Evolutionary conservation across 345 rosid species (phyloP).

Genomic region (Psidium guajava): DNA sequence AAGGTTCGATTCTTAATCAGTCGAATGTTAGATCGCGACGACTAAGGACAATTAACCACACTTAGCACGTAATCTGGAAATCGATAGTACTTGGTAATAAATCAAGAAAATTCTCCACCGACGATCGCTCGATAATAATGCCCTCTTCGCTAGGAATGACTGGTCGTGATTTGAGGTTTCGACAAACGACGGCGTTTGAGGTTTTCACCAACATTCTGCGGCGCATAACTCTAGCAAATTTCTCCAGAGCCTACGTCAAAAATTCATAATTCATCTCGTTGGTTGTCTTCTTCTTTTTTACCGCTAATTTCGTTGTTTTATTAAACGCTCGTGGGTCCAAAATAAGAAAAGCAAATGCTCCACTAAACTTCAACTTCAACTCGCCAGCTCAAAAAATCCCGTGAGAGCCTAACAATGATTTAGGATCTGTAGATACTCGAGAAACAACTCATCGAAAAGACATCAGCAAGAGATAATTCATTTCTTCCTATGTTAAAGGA

Average conservation of each 20-base stretch:
- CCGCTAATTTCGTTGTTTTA: background rate
- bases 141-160: background rate
- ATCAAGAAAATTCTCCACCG: background rate
- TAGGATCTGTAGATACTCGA: background rate
- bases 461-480: background rate
- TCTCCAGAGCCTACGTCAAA: background rate
- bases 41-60: background rate
- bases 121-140: background rate
- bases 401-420: background rate
- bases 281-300: background rate
- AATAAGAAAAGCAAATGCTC: background rate
- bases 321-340: background rate
- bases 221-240: background rate
- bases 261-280: background rate
- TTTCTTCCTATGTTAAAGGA: background rate
- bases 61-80: background rate
- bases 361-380: background rate
- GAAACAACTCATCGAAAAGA: background rate
- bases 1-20: background rate
- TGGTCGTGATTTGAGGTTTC: background rate
- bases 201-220: background rate
- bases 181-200: background rate
- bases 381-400: background rate
- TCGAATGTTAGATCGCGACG: background rate
- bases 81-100: background rate